phyloP scores from a whole-genome alignment of 495 filamentous ascomycete species.

The Podospora pseudopauciseta region DNA sequence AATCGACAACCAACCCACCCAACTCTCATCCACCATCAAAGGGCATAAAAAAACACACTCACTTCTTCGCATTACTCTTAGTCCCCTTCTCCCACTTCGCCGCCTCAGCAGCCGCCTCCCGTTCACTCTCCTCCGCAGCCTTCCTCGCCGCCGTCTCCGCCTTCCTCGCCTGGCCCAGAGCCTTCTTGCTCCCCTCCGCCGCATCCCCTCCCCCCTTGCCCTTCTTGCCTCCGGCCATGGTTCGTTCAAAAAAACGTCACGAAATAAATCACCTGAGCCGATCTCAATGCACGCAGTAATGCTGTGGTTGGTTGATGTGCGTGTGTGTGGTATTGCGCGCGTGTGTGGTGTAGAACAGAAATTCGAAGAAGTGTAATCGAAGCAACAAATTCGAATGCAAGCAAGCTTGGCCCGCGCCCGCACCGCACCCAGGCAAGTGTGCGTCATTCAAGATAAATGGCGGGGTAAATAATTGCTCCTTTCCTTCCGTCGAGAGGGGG shows the following conservation, averaged over 20 bases:
- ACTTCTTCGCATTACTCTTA: conserved; percentile 86
- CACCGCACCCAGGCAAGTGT: background rate
- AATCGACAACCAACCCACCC: no score
- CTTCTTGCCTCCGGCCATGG: conserved; percentile 63
- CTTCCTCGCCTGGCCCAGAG: conserved; percentile 84
- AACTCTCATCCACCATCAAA: conserved; percentile 1
- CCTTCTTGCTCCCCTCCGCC: conserved; percentile 66
- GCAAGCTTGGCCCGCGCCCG: no score
- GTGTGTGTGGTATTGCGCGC: background rate
- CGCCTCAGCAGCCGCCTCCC: conserved; percentile 64
- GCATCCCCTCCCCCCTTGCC: conserved; percentile 53
- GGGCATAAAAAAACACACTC: conserved; percentile 25
- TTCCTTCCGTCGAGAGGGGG: no score
- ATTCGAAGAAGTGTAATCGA: background rate
- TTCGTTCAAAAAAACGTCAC: background rate
- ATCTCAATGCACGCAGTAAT: background rate
- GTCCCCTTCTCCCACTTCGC: conserved; percentile 79
- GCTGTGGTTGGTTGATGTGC: background rate
- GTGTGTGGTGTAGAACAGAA: background rate
- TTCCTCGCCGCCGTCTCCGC: conserved; percentile 81
- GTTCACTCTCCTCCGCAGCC: conserved; percentile 64
- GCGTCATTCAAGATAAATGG: background rate
- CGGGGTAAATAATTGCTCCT: background rate
- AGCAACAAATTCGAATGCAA: background rate
- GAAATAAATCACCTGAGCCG: conserved; percentile 1